phyloP scores from a whole-genome alignment of 257 asterid genomes.

The Solanum bulbocastanum region DNA sequence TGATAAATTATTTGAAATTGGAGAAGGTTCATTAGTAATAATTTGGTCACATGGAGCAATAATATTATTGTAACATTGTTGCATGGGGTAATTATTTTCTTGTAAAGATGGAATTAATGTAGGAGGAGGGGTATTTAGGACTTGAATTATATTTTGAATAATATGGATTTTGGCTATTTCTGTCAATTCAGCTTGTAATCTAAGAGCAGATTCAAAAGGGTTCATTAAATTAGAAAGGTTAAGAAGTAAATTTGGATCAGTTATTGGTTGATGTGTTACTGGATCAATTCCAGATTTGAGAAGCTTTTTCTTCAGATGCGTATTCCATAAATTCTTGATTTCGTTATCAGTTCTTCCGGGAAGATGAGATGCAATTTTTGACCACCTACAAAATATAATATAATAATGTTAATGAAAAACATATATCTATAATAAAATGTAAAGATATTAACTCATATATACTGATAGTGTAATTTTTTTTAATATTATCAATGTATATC shows the following conservation, averaged over 20 bases:
- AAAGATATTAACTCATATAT: too few species aligned
- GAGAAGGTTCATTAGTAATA: not conserved
- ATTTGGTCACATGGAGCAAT: not conserved
- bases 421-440: not conserved
- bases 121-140: conserved; percentile 21
- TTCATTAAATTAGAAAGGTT: conserved; percentile 12
- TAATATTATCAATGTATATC: too few species aligned
- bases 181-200: conserved; percentile 7
- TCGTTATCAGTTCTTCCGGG: conserved; percentile 67
- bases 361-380: conserved; percentile 47
- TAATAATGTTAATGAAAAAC: not conserved
- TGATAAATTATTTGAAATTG: conserved; percentile 1
- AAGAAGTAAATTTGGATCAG: conserved; percentile 14
- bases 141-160: conserved; percentile 21
- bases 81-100: conserved; percentile 3
- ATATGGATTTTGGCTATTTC: conserved; percentile 23
- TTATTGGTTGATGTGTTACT: conserved; percentile 31
- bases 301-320: conserved; percentile 45
- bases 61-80: not conserved
- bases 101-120: conserved; percentile 7
- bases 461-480: too few species aligned
- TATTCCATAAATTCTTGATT: conserved; percentile 62
- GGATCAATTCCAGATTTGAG: conserved; percentile 45
- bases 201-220: conserved; percentile 10
- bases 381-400: conserved; percentile 35